Conservation (phyloP, 2,329 filamentous ascomycete species). For the Xylaria sp. region DNA sequence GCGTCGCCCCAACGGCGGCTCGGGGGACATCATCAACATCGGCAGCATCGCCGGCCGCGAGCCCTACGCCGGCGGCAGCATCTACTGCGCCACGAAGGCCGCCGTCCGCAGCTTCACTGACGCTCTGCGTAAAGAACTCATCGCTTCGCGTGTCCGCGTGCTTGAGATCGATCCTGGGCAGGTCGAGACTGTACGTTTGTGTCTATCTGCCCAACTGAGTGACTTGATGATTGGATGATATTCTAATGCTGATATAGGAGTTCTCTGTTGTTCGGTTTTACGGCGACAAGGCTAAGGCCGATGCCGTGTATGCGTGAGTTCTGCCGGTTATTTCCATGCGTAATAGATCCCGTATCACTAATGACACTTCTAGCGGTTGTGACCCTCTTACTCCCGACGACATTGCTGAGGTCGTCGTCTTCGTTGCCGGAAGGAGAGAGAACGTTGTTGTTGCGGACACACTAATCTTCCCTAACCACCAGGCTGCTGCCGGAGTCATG, state of each 20-base stretch:
- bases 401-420: conserved; percentile 82
- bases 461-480: conserved; percentile 79
- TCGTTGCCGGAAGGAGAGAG: conserved; percentile 78
- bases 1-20: conserved; percentile 76
- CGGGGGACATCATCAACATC: conserved; percentile 93
- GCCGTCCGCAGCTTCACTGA: conserved; percentile 80
- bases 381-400: conserved; percentile 81
- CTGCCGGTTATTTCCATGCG: not conserved
- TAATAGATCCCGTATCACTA: conserved; percentile 28
- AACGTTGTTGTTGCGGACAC: conserved; percentile 85
- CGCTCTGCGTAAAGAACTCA: conserved; percentile 74
- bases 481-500: conserved; percentile 58
- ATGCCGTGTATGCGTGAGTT: conserved; percentile 73
- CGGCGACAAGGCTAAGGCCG: conserved; percentile 81
- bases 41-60: conserved; percentile 72
- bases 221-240: not conserved
- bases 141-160: conserved; percentile 75
- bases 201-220: not conserved
- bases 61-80: conserved; percentile 76
- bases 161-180: conserved; percentile 83
- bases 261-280: conserved; percentile 81
- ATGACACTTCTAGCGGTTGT: conserved; percentile 43
- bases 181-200: conserved; percentile 70
- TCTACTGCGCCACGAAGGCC: conserved; percentile 84
- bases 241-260: conserved; percentile 55